A percentile compares a stretch with the other conserved stretches of the same genome.
phyloP scores from a whole-genome alignment of 495 filamentous ascomycete genomes.

The Terfezia claveryi region DNA sequence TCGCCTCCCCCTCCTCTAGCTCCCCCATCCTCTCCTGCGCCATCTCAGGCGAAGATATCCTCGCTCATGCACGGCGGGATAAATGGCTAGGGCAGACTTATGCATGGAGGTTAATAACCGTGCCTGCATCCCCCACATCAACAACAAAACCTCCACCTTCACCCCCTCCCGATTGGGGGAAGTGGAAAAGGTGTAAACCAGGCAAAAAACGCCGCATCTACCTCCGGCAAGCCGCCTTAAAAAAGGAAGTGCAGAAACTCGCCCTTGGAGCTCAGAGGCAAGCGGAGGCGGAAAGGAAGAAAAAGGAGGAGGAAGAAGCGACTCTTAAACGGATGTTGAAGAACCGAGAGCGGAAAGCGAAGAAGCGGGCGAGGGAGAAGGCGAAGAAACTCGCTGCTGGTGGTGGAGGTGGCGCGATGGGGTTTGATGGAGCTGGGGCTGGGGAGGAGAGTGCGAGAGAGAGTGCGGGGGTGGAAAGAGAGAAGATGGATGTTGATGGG shows the following conservation, averaged over 20 bases:
- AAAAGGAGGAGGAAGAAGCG: neutral
- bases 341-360: neutral
- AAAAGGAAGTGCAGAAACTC: no score
- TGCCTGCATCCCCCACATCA: neutral
- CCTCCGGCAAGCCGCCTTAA: neutral
- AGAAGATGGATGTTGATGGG: no score
- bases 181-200: neutral
- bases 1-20: neutral
- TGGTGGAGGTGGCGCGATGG: neutral
- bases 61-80: neutral
- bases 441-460: neutral
- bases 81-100: neutral
- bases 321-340: neutral
- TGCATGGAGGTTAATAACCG: neutral
- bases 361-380: neutral
- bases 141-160: neutral
- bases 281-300: neutral
- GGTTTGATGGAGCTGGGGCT: neutral
- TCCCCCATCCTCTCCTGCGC: neutral
- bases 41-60: neutral
- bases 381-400: neutral
- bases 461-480: no score
- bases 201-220: neutral
- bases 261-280: no score
- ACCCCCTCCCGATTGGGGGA: neutral